Percentiles rank a stretch among this genome's conserved stretches.
phyloP scores from a whole-genome alignment of 768 basidiomycete genomes.

The Termitomyces sp. region DNA sequence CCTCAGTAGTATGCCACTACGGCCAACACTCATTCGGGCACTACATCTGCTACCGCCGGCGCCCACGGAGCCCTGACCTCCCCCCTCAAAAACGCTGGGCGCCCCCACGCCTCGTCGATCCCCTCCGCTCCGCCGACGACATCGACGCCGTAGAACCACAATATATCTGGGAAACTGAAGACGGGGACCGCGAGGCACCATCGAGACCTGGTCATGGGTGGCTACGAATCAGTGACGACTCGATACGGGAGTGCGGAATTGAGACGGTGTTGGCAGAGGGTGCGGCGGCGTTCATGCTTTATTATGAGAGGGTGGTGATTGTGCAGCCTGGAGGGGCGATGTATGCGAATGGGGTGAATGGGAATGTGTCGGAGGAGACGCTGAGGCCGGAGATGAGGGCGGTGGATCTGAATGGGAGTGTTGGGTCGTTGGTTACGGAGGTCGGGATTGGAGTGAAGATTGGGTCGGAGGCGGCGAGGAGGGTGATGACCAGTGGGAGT shows the following conservation, averaged over 20 bases:
- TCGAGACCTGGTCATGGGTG: slow-evolving; percentile 66
- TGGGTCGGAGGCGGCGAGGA: slow-evolving; percentile 17
- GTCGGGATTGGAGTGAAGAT: slow-evolving; percentile 35
- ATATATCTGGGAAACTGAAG: slow-evolving; percentile 58
- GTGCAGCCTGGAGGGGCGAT: slow-evolving; percentile 18
- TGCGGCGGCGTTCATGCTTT: slow-evolving; percentile 85
- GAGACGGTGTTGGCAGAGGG: slow-evolving; percentile 73
- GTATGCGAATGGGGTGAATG: slow-evolving; percentile 12
- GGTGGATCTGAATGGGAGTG: slow-evolving; percentile 44
- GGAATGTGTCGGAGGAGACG: slow-evolving; percentile 60
- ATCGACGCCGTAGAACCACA: slow-evolving; percentile 23
- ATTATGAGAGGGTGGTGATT: slow-evolving; percentile 71
- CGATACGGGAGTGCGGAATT: slow-evolving; percentile 72
- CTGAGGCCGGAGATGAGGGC: slow-evolving; percentile 49
- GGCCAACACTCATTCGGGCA: slow-evolving; percentile 93
- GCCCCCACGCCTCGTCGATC: slow-evolving; percentile 31
- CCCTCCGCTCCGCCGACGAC: slow-evolving; percentile 18
- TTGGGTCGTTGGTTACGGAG: slow-evolving; percentile 42
- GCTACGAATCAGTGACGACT: slow-evolving; percentile 87
- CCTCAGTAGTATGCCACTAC: slow-evolving; percentile 88
- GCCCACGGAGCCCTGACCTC: slow-evolving; percentile 51
- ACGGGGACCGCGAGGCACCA: slow-evolving; percentile 25
- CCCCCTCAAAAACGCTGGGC: slow-evolving; percentile 34
- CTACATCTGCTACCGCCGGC: slow-evolving; percentile 88
- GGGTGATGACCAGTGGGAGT: slow-evolving; percentile 11